Conservation (phyloP, 2,329 filamentous ascomycete species). For the Paraphoma sp. region DNA sequence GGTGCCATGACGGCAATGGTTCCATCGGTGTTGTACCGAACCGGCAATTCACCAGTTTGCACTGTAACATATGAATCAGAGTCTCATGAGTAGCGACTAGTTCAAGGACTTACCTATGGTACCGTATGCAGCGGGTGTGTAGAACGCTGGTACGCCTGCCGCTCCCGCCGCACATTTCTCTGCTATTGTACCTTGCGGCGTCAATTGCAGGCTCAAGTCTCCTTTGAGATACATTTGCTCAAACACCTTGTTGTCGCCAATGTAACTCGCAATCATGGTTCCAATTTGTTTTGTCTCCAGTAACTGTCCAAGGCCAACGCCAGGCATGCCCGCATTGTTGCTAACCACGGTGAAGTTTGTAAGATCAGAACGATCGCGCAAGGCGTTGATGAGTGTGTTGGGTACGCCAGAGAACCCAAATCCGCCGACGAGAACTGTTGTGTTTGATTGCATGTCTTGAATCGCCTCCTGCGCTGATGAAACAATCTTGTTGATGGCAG, state of each 20-base stretch:
- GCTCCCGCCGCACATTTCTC: slow-evolving; percentile 76
- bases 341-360: slow-evolving; percentile 73
- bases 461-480: slow-evolving; percentile 48
- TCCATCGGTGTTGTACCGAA: slow-evolving; percentile 65
- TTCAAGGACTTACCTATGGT: slow-evolving; percentile 56
- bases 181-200: slow-evolving; percentile 76
- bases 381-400: slow-evolving; percentile 48
- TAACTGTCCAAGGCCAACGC: slow-evolving; percentile 72
- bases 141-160: slow-evolving; percentile 81
- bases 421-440: slow-evolving; percentile 46
- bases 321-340: slow-evolving; percentile 78
- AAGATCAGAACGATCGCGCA: slow-evolving; percentile 44
- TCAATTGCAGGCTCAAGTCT: slow-evolving; percentile 77
- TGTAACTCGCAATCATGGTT: slow-evolving; percentile 75
- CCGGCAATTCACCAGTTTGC: slow-evolving; percentile 72
- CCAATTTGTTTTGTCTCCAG: slow-evolving; percentile 73
- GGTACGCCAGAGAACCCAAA: slow-evolving; percentile 50
- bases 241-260: slow-evolving; percentile 78
- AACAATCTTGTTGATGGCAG: slow-evolving; percentile 49
- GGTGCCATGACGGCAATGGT: slow-evolving; percentile 68
- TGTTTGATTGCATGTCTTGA: slow-evolving; percentile 47
- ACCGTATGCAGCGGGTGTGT: slow-evolving; percentile 73
- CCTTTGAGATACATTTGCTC: slow-evolving; percentile 78
- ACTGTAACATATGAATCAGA: slow-evolving; percentile 45
- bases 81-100: not conserved